These are phyloP conservation scores for Baudoinia panamericana DNA, from an alignment of 495 filamentous ascomycete genomes.

Conservation along the genomic window DNA sequence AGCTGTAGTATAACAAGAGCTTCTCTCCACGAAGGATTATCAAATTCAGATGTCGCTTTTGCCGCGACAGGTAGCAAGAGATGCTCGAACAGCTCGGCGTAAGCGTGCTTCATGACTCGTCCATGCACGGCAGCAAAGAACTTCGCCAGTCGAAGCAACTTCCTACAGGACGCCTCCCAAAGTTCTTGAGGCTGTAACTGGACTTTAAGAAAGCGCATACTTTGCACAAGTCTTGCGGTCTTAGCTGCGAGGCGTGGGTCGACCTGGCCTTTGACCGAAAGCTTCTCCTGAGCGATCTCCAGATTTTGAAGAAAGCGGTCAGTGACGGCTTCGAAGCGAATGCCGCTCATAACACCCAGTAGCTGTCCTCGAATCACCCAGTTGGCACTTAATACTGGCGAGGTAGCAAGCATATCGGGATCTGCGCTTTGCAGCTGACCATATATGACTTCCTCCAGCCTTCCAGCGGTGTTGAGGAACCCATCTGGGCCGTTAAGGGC, in stretches of 20 bases:
- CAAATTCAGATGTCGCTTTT: slow-evolving; percentile 56
- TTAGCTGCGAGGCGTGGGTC: slow-evolving; percentile 56
- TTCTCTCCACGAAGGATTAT: slow-evolving; percentile 69
- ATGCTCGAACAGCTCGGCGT: slow-evolving; percentile 79
- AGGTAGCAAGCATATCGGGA: slow-evolving; percentile 61
- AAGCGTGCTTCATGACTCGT: slow-evolving; percentile 77
- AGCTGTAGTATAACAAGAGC: slow-evolving; percentile 64
- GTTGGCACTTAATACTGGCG: slow-evolving; percentile 74
- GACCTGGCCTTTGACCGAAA: slow-evolving; percentile 45
- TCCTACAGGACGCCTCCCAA: slow-evolving; percentile 80
- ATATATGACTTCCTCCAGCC: slow-evolving; percentile 88
- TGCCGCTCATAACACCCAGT: slow-evolving; percentile 85
- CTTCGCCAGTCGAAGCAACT: slow-evolving; percentile 64
- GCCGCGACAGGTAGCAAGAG: slow-evolving; percentile 80
- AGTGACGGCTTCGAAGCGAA: slow-evolving; percentile 73
- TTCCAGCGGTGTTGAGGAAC: slow-evolving; percentile 45
- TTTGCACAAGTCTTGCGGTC: slow-evolving; percentile 70
- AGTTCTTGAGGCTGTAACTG: slow-evolving; percentile 53
- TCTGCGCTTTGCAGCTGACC: slow-evolving; percentile 80
- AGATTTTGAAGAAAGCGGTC: slow-evolving; percentile 71
- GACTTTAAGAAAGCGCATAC: slow-evolving; percentile 79
- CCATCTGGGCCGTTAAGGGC: slow-evolving; percentile 72
- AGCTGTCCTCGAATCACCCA: slow-evolving; percentile 89
- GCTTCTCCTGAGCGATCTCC: slow-evolving; percentile 57
- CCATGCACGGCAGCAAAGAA: slow-evolving; percentile 77